These are phyloP conservation scores for Thalassiosira hispida DNA, from an alignment of 352 stramenopile genomes.

Conservation along the genomic window DNA sequence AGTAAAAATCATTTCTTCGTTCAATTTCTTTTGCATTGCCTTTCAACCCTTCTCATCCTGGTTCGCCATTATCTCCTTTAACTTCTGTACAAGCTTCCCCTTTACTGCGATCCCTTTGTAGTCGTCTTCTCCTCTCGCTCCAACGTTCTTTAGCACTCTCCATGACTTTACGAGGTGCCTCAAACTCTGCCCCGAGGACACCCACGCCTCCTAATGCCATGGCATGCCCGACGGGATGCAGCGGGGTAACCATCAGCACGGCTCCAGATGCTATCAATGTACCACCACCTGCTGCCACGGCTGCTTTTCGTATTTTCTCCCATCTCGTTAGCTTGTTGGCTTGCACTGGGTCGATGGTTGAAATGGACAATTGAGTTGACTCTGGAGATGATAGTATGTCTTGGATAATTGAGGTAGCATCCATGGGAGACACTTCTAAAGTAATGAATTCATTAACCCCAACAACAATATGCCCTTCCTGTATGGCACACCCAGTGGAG, in stretches of 20 bases:
- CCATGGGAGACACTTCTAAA: constrained; percentile 15
- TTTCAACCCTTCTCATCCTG: no score
- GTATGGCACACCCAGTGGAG: constrained; percentile 27
- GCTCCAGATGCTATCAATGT: constrained; percentile 43
- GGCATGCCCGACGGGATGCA: constrained; percentile 60
- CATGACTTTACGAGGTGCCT: constrained; percentile 27
- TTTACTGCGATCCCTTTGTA: constrained; percentile 3
- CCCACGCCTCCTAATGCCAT: constrained; percentile 58
- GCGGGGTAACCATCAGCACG: constrained; percentile 52
- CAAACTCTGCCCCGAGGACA: constrained; percentile 41
- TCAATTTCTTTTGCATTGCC: no score
- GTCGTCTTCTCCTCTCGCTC: constrained; percentile 14
- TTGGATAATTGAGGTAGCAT: constrained; percentile 24
- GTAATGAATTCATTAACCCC: constrained; percentile 34
- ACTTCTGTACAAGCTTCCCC: no score
- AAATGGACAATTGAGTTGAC: constrained; percentile 21
- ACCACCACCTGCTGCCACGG: constrained; percentile 37
- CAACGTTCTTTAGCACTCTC: constrained; percentile 29
- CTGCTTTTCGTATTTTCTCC: constrained; percentile 33
- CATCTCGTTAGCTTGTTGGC: constrained; percentile 10
- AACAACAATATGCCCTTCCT: constrained; percentile 27
- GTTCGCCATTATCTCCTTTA: no score
- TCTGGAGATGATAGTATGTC: constrained; percentile 13
- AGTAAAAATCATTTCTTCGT: no score
- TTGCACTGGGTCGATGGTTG: constrained; percentile 3